phyloP scores from a whole-genome alignment of 129 eudicot species.

The Pseudognaphalium luteoalbum region DNA sequence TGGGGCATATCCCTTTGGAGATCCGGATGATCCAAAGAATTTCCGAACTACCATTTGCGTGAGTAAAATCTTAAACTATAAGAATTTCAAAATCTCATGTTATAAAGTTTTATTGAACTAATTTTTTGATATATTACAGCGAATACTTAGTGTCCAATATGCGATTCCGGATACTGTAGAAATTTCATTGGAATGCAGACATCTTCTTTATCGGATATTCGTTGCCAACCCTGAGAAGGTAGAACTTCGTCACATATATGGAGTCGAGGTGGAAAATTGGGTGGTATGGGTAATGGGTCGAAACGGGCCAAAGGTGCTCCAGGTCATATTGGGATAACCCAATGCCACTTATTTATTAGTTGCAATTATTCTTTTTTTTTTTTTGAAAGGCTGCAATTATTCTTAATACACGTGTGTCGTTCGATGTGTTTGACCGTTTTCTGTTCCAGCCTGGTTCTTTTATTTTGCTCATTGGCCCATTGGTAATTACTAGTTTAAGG shows the following conservation, averaged over 20 bases:
- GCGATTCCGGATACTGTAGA: slow-evolving; percentile 47
- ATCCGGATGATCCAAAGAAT: slow-evolving; percentile 65
- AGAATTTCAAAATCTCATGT: background rate
- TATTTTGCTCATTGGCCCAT: background rate
- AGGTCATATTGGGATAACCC: background rate
- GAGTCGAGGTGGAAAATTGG: background rate
- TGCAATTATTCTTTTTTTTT: too few relatives aligned
- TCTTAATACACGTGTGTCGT: background rate
- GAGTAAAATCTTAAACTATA: slow-evolving; percentile 27
- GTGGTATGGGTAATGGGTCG: background rate
- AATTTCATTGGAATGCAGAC: slow-evolving; percentile 61
- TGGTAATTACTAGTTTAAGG: background rate
- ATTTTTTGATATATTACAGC: slow-evolving; percentile 41
- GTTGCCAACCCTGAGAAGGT: slow-evolving; percentile 67
- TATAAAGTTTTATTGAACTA: slow-evolving; percentile 20
- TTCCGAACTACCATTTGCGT: slow-evolving; percentile 53
- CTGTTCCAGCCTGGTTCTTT: background rate
- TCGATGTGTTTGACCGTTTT: background rate
- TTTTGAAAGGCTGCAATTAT: background rate
- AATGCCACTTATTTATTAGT: too few relatives aligned
- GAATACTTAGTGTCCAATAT: slow-evolving; percentile 58
- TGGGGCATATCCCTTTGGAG: slow-evolving; percentile 74
- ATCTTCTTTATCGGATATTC: slow-evolving; percentile 62
- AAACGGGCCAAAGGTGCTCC: background rate
- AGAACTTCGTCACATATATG: slow-evolving; percentile 6